A percentile compares a stretch with the other conserved stretches of the same genome.
phyloP scores from a whole-genome alignment of 495 filamentous ascomycete genomes.

The Hyaloscypha hepaticicola region DNA sequence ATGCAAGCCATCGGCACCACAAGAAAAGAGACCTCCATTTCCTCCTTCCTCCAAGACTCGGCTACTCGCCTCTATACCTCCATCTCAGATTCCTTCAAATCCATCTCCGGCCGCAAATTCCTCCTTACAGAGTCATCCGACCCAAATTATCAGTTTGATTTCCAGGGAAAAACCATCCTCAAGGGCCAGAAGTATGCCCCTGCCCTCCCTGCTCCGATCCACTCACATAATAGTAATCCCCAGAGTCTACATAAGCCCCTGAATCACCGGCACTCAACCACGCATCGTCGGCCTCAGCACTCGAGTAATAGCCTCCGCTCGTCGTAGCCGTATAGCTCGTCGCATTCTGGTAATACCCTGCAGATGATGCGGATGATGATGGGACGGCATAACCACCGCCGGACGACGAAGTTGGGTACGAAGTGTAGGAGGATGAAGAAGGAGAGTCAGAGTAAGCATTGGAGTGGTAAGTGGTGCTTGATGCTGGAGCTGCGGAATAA shows the following conservation, averaged over 20 bases:
- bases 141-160: neutral
- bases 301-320: too few species aligned
- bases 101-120: neutral
- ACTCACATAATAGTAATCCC: constrained; percentile 17
- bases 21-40: neutral
- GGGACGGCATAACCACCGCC: neutral
- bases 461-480: too few species aligned
- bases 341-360: neutral
- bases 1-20: too few species aligned
- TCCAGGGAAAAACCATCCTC: neutral
- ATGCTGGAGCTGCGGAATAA: too few species aligned
- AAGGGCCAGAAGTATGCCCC: neutral
- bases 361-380: neutral
- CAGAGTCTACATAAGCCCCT: constrained; percentile 13
- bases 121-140: neutral
- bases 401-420: neutral
- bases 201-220: neutral
- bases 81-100: neutral
- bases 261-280: too few species aligned
- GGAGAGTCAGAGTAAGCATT: too few species aligned
- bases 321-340: constrained; percentile 13
- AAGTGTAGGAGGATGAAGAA: neutral
- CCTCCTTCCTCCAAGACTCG: neutral
- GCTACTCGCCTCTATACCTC: neutral
- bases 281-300: too few species aligned